phyloP scores from a whole-genome alignment of 2,329 filamentous ascomycete species.

The Ascocoryne sarcoides region DNA sequence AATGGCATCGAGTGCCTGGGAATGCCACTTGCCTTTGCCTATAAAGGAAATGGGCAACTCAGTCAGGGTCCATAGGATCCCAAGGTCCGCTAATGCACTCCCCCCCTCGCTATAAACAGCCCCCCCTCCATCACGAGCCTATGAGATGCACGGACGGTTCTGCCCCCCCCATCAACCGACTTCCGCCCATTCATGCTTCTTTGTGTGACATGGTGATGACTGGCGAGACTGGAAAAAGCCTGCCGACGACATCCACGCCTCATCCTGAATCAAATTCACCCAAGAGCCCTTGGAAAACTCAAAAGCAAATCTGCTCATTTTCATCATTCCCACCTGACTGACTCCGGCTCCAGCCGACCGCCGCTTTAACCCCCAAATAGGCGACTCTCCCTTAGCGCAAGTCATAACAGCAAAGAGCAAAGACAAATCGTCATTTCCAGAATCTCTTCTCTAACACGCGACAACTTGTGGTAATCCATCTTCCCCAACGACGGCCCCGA shows the following conservation, averaged over 20 bases:
- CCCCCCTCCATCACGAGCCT: not conserved
- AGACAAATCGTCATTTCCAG: constrained; percentile 7
- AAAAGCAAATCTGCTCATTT: too few species aligned
- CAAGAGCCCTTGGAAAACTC: too few species aligned
- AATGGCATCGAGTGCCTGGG: too few species aligned
- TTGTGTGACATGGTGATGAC: not conserved
- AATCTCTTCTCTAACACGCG: constrained; percentile 11
- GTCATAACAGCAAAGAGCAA: not conserved
- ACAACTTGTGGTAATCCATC: constrained; percentile 8
- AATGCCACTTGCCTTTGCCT: too few species aligned
- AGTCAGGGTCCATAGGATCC: too few species aligned
- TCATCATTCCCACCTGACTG: too few species aligned
- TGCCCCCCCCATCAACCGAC: not conserved
- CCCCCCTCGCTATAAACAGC: too few species aligned
- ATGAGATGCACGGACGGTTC: not conserved
- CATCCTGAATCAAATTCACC: too few species aligned
- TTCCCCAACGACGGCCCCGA: constrained; percentile 4
- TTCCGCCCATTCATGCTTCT: not conserved
- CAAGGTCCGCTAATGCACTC: too few species aligned
- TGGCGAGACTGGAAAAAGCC: constrained; percentile 3
- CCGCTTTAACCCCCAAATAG: not conserved
- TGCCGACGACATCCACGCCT: constrained; percentile 2
- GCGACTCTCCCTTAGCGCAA: not conserved
- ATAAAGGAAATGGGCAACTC: too few species aligned
- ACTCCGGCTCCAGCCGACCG: not conserved